Base-by-base conservation (phyloP, 2,329 filamentous ascomycete species). In the Fusarium sp. region DNA sequence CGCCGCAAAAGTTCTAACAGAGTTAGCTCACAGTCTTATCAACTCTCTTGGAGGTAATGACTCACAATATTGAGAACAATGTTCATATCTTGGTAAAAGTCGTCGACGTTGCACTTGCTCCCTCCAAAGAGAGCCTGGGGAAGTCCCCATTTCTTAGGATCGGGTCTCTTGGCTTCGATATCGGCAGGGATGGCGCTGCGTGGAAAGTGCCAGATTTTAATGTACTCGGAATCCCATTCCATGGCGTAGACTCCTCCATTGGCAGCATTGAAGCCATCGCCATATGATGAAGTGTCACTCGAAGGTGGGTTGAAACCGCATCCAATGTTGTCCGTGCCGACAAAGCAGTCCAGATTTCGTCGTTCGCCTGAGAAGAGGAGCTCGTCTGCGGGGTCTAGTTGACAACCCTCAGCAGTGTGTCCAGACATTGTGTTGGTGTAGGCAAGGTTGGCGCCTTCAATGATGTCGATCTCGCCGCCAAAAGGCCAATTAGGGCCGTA, bases 121-220 rank as follows among this genome's bases (percentile, higher is more conserved):
- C 86, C 88, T 1, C 93, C 93, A 20, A 96, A 97, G 7, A 89
- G 82, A 1, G 92, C 93, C 9, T 90, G 82, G 0, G 94, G 94
- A 2, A 84, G 83, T 1, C 91, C 92, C 94, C 94, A 97, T 17
- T 79, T 81, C 0, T 82, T 80, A 0, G 94, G 93, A 44, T 92
- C 83, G 0, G 94, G 94, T 7, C 76, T 84, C 63, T 84, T 89
- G 35, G 82, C 81, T 6, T 83, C 80, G 58, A 96, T 91, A 77
- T 96, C 92, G 0, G 81, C 78, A 0, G 94, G 94, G 44, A 95
- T 88, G 10, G 81, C 79, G 33, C 82, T 83, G n/a, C 92, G 89
- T 2, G 91, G 85, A 81, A 95, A 97, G 84, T 93, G 93, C 91
- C 92, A 97, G 71, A 96, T 86, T 64, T 87, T 91, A 79, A 97